A percentile compares a stretch with the other conserved stretches of the same genome.
Conservation (phyloP, 2,329 filamentous ascomycete species). For the Paecilomyces variotii region DNA sequence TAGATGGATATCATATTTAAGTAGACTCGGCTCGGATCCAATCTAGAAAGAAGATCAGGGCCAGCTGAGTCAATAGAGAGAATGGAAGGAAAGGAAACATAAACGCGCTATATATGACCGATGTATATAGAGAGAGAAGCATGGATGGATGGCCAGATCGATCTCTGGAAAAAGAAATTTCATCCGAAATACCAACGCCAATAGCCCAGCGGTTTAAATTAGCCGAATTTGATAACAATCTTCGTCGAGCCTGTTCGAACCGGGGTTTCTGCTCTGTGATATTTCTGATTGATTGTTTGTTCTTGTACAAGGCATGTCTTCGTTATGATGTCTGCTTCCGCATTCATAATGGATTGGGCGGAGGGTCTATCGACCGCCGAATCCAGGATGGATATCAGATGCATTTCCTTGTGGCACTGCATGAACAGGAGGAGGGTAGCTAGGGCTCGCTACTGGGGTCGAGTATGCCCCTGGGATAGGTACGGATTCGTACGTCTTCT, state of each 20-base stretch:
- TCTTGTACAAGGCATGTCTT: neutral
- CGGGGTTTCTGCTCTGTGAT: neutral
- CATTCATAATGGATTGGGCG: too few relatives aligned
- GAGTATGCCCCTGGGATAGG: slow-evolving; percentile 82
- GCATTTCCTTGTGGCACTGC: neutral
- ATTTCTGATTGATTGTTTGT: neutral
- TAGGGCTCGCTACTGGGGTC: slow-evolving; percentile 37
- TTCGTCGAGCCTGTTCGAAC: neutral
- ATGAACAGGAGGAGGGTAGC: slow-evolving; percentile 22
- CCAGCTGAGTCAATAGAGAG: neutral
- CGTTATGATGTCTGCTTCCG: too few relatives aligned
- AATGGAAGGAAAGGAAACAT: neutral
- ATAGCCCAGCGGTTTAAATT: neutral
- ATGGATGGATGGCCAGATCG: neutral
- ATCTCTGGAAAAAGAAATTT: neutral
- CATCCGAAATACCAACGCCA: neutral
- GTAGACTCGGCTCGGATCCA: neutral
- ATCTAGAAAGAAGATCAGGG: neutral
- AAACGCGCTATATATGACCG: neutral
- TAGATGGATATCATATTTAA: neutral
- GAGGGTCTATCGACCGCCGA: neutral
- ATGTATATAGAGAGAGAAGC: neutral
- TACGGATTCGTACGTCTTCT: slow-evolving; percentile 76
- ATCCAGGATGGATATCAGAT: neutral
- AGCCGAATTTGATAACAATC: neutral